Evolutionary conservation across 768 basidiomycete genomes (phyloP), one percentile per base, ranked within the genome.

Genomic region (Suillus occidentalis): DNA sequence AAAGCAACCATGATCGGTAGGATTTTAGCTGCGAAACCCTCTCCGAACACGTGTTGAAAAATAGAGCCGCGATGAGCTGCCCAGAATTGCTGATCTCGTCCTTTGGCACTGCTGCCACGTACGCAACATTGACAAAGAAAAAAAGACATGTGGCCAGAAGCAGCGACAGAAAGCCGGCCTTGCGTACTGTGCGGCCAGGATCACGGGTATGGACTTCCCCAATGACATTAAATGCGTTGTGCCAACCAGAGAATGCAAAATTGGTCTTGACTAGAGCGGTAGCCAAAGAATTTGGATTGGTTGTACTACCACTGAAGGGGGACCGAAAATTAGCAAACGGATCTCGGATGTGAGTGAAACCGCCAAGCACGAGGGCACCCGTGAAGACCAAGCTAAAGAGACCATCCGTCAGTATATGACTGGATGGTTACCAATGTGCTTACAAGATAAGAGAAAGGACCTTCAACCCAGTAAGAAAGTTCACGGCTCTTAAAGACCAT

Each of bases 41-140:
- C 76, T 0, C 84, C 83, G 61, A 85, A 86, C 9, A 85, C 83
- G 16, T 78, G 78, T 36, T 77, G 69, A 72, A 86, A 85, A 85
- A 87, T 20, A 82, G 72, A 34, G 79, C 81, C 2, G 82, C 85
- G 8, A 83, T 77, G 42, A 84, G 77, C 60, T 82, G 78, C 31
- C 80, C 80, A 0, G 83, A 82, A 28, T 70, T 71, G 7, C 76
- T 72, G 49, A 85, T 83, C 43, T 80, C 70, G 45, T 79, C 82
- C 61, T 79, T 77, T 3, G 84, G 82, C 18, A 85, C 80, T 64
- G 74, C 75, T 6, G 73, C 69, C 47, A 78, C 70, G 67, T 80
- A 79, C 5, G 79, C 75, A 55, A 80, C 69, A 65, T 85, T 85
- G 56, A 78, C 78, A 55, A 85, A 78, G 63, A 85, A 72, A 69